Evolutionary conservation across 192 early-diverging fungal species (phyloP).

Genomic region (Helicostylum pulchrum): DNA sequence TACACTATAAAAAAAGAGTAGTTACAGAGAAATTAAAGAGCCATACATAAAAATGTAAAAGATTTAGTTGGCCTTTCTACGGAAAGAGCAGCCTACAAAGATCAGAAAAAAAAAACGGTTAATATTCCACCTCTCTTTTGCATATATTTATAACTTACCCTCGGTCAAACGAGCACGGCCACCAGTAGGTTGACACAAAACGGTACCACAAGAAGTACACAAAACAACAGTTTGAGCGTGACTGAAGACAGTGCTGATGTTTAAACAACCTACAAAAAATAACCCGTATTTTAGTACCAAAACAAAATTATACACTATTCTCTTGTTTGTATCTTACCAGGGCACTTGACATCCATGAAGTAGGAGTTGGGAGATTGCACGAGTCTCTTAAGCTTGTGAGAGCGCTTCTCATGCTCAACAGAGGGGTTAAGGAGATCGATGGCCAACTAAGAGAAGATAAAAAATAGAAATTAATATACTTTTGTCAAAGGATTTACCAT

Average conservation of each 20-base stretch:
- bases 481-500: too few species aligned
- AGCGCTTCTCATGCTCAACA: conserved; percentile 64
- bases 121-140: background rate
- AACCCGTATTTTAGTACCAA: background rate
- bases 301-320: background rate
- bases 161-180: conserved; percentile 96
- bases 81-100: conserved; percentile 36
- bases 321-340: conserved; percentile 42
- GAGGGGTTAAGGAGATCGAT: conserved; percentile 95
- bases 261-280: conserved; percentile 74
- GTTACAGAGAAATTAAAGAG: too few species aligned
- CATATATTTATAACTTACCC: conserved; percentile 48
- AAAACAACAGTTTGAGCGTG: conserved; percentile 99
- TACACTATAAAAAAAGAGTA: too few species aligned
- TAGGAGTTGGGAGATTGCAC: conserved; percentile 83
- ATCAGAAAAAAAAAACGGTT: background rate
- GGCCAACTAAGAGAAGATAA: conserved; percentile 60
- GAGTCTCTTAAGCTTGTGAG: conserved; percentile 63
- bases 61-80: conserved; percentile 39
- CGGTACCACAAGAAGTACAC: conserved; percentile 93
- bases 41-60: too few species aligned
- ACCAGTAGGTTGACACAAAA: conserved; percentile 99
- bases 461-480: background rate
- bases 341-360: conserved; percentile 99
- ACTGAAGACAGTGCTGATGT: conserved; percentile 99